Base-by-base conservation (phyloP, 495 filamentous ascomycete genomes). In the Hypoxylon lenormandii region DNA sequence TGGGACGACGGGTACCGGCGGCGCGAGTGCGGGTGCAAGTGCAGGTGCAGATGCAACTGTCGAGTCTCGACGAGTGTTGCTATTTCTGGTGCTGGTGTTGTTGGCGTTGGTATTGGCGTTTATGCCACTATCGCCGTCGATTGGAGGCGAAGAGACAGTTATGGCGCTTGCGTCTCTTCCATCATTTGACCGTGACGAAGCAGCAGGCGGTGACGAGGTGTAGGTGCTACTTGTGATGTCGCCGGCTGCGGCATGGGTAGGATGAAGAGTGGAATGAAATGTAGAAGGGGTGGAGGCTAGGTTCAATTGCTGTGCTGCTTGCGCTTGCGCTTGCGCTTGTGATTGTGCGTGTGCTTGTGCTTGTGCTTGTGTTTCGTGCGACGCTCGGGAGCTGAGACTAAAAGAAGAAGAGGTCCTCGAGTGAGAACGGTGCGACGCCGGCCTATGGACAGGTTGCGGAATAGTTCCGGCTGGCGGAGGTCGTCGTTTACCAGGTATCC, bases 401-500 rank as follows among this genome's bases (percentile, higher is more conserved):
- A 66, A 66, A 48, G 68, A 71, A 5, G 67, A 70, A 11, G 68
- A 71, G 28, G 62, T 71, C 28, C 68, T 66, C 18, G 62, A 66
- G 40, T 66, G 62, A 33, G 62, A 71, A 15, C 54, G 46, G 63
- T 66, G 58, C 66, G 53, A 73, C 47, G 49, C 72, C 36, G 72
- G 65, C 23, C 60, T 69, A 26, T 66, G 64, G 38, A 49, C 42
- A 11, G 60, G 48, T 53, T 55, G 72, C 55, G 66, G 54, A 55
- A 68, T 48, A 52, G 48, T 69, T 69, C 63, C 64, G 60, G 69
- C 56, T 12, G 66, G 67, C 45, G 70, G 68, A 65, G 71, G 71
- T 16, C 57, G 70, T 63, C 66, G 76, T 72, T 58, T 78, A 48
- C 74, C 75, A 50, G 68, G 60, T 40, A 71, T 70, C 53, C 69